Percentiles rank a stretch among this genome's conserved stretches.
Conservation (phyloP, 306 rosid species). For the Purshia tridentata region DNA sequence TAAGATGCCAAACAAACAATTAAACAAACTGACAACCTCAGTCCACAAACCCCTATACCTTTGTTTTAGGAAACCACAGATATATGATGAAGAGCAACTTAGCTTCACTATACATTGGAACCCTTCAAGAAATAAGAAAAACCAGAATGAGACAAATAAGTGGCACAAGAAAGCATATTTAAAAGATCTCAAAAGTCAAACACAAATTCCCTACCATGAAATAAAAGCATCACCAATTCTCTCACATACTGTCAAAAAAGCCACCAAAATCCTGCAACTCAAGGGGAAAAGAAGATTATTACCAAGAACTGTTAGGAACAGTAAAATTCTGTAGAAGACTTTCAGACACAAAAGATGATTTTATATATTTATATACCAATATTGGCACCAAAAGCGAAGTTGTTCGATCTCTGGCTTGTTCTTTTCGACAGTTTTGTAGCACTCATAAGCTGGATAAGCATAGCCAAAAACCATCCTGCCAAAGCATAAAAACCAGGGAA, state of each 20-base stretch:
- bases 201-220: slow-evolving; percentile 60
- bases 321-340: background rate
- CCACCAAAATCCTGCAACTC: slow-evolving; percentile 84
- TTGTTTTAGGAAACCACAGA: slow-evolving; percentile 86
- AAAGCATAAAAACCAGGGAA: slow-evolving; percentile 8
- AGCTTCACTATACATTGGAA: slow-evolving; percentile 95
- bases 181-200: slow-evolving; percentile 25
- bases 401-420: slow-evolving; percentile 79
- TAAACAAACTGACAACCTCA: slow-evolving; percentile 21
- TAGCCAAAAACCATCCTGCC: slow-evolving; percentile 84
- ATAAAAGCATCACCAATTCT: slow-evolving; percentile 76
- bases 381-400: slow-evolving; percentile 94
- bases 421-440: slow-evolving; percentile 80
- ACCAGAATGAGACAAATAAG: background rate
- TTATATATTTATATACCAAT: slow-evolving; percentile 51
- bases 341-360: slow-evolving; percentile 1
- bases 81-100: slow-evolving; percentile 86
- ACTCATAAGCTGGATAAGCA: slow-evolving; percentile 95
- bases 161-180: slow-evolving; percentile 9
- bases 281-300: slow-evolving; percentile 1
- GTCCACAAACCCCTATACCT: slow-evolving; percentile 46
- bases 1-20: slow-evolving; percentile 13
- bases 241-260: slow-evolving; percentile 77
- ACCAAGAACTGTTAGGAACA: background rate
- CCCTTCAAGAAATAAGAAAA: slow-evolving; percentile 53